Evolutionary conservation across 805 yeast genomes (phyloP).

Genomic region (Candida tibetensis): DNA sequence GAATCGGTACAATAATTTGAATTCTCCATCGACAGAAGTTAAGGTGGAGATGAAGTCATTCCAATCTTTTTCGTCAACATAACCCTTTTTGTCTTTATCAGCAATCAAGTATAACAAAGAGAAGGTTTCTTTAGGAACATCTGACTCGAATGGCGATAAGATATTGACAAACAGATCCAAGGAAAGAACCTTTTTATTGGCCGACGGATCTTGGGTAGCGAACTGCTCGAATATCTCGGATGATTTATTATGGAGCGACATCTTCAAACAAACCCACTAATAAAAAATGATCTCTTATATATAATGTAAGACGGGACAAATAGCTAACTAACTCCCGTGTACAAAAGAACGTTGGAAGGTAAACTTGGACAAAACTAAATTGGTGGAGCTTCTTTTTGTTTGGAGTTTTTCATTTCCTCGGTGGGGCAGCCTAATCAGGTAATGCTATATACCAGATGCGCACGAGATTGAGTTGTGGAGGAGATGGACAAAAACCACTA

Average conservation of each 20-base stretch:
- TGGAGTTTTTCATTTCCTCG: too few species aligned
- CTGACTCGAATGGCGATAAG: constrained; percentile 41
- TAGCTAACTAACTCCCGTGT: too few species aligned
- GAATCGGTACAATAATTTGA: constrained; percentile 52
- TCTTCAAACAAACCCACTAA: too few species aligned
- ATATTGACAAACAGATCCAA: constrained; percentile 37
- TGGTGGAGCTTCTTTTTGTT: too few species aligned
- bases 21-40: constrained; percentile 40
- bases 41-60: constrained; percentile 59
- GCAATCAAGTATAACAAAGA: constrained; percentile 73
- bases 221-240: constrained; percentile 39
- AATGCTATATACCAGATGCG: too few species aligned
- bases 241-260: neutral
- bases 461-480: too few species aligned
- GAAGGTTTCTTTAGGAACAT: constrained; percentile 36
- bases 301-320: too few species aligned
- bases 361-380: too few species aligned
- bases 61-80: constrained; percentile 69
- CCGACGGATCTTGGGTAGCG: constrained; percentile 24
- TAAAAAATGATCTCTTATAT: too few species aligned
- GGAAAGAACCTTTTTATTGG: constrained; percentile 23
- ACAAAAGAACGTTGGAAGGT: too few species aligned
- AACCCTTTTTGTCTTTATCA: constrained; percentile 70
- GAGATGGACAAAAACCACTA: too few species aligned
- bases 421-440: too few species aligned